These are phyloP conservation scores for Aspergillus niger DNA, from an alignment of 2,329 filamentous ascomycete species.

Conservation along the genomic window DNA sequence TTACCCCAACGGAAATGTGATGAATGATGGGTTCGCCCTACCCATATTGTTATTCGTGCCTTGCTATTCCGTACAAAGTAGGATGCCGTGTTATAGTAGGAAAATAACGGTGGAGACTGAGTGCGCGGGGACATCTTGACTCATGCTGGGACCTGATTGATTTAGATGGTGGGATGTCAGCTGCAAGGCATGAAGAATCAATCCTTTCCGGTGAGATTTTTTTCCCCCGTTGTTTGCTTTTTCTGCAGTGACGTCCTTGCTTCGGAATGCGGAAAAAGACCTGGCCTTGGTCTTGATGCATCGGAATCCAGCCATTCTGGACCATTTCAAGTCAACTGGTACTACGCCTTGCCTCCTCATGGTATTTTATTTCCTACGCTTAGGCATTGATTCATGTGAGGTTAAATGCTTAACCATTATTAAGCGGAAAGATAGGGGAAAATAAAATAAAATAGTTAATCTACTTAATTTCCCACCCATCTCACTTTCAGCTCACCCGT, in stretches of 20 bases:
- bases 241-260: conserved; percentile 1
- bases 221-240: neutral
- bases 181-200: conserved; percentile 1
- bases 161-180: neutral
- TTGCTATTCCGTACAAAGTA: neutral
- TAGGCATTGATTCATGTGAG: too few relatives aligned
- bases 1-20: neutral
- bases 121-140: neutral
- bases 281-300: neutral
- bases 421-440: too few relatives aligned
- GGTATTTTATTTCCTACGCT: neutral
- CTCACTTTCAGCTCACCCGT: too few relatives aligned
- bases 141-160: neutral
- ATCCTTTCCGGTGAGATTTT: neutral
- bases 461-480: too few relatives aligned
- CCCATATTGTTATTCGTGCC: neutral
- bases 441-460: too few relatives aligned
- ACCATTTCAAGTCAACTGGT: neutral
- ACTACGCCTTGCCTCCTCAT: neutral
- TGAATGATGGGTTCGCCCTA: neutral
- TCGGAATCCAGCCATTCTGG: neutral
- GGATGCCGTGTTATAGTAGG: neutral
- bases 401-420: too few relatives aligned
- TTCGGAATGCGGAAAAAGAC: neutral
- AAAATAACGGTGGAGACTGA: neutral